Percentiles rank a stretch among this genome's conserved stretches.
Conservation (phyloP, 2,329 filamentous ascomycete species). For the Fusarium sp. region DNA sequence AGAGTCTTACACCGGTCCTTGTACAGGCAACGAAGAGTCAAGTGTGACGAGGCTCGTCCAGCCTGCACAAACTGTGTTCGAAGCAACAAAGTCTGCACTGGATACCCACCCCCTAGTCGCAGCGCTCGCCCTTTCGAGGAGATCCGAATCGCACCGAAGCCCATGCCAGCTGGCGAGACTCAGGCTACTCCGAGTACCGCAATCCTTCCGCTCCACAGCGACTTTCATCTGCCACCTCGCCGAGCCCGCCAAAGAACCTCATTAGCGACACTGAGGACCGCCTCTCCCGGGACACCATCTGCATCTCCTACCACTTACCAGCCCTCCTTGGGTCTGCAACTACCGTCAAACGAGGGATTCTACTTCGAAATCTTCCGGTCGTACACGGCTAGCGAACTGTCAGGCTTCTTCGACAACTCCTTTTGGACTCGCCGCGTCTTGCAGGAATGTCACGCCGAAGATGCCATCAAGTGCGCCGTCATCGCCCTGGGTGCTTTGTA, state of each 20-base stretch:
- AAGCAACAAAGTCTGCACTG: conserved; percentile 69
- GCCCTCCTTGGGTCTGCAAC: conserved; percentile 59
- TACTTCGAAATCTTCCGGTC: conserved; percentile 73
- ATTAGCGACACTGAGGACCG: conserved; percentile 30
- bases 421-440: conserved; percentile 75
- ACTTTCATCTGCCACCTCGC: conserved; percentile 49
- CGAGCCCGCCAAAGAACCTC: conserved; percentile 41
- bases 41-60: conserved; percentile 74
- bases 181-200: conserved; percentile 23
- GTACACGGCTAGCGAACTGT: conserved; percentile 72
- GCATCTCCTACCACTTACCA: conserved; percentile 53
- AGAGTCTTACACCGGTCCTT: conserved; percentile 36
- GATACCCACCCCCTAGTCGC: conserved; percentile 70
- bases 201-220: conserved; percentile 34
- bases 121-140: conserved; percentile 59
- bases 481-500: conserved; percentile 75
- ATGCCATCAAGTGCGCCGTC: conserved; percentile 73
- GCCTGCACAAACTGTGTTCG: conserved; percentile 70
- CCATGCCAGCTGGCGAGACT: conserved; percentile 44
- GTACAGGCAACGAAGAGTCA: conserved; percentile 69
- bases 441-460: conserved; percentile 71
- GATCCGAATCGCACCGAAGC: conserved; percentile 63
- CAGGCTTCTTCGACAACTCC: conserved; percentile 74
- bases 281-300: conserved; percentile 41
- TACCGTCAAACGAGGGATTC: conserved; percentile 64